Conservation (phyloP, 2,329 filamentous ascomycete species). For the Diplodia seriata region DNA sequence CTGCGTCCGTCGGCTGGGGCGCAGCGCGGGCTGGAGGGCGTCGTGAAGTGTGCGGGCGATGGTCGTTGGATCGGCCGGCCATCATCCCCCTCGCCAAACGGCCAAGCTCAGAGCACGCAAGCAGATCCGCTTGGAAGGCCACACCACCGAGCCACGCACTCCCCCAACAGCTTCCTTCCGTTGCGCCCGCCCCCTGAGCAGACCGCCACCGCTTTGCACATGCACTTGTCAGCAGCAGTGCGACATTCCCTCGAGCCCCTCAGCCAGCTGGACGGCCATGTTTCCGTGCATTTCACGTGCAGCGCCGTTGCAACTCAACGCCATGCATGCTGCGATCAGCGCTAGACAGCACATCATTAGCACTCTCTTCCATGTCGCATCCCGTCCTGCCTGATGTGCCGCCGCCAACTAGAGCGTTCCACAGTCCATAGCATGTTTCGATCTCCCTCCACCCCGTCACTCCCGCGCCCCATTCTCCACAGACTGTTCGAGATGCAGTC, state of each 20-base stretch:
- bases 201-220: neutral
- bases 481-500: conserved; percentile 19
- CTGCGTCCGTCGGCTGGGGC: neutral
- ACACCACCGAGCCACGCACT: neutral
- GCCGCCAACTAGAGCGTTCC: too few species aligned
- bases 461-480: conserved; percentile 5
- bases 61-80: conserved; percentile 19
- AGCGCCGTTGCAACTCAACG: neutral
- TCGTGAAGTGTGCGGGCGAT: neutral
- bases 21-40: neutral
- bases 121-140: conserved; percentile 22
- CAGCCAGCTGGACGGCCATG: too few species aligned
- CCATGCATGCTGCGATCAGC: neutral
- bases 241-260: neutral
- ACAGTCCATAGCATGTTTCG: neutral
- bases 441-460: neutral
- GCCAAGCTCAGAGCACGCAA: conserved; percentile 30
- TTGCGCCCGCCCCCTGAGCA: conserved; percentile 10
- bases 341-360: neutral
- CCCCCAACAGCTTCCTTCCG: neutral
- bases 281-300: neutral
- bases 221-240: neutral
- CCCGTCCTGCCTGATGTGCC: neutral
- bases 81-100: conserved; percentile 15
- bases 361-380: neutral